A percentile compares a stretch with the other conserved stretches of the same genome.
Evolutionary conservation across 345 rosid species (phyloP).

Genomic region (Xanthoceras sorbifolium): DNA sequence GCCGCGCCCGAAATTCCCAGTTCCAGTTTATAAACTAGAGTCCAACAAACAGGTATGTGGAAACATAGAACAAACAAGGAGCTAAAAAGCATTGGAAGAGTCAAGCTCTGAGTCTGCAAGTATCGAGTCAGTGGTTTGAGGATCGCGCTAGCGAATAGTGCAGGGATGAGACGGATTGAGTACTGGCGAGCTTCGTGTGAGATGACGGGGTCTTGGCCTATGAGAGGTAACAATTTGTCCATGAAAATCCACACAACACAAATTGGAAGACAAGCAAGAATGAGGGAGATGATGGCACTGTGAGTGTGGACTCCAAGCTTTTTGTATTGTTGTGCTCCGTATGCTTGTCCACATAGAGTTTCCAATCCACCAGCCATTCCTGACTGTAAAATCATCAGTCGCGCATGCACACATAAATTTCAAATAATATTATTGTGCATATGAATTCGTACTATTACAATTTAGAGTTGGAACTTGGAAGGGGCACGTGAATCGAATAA

Average conservation of each 20-base stretch:
- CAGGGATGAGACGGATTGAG: slow-evolving; percentile 39
- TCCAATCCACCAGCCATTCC: slow-evolving; percentile 38
- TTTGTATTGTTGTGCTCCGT: slow-evolving; percentile 31
- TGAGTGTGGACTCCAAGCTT: slow-evolving; percentile 30
- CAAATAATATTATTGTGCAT: too few relatives aligned
- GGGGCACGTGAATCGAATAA: too few relatives aligned
- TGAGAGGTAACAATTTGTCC: slow-evolving; percentile 27
- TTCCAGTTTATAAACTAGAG: slow-evolving; percentile 32
- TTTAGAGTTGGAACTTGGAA: too few relatives aligned
- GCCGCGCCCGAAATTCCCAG: slow-evolving; percentile 45
- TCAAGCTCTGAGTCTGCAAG: slow-evolving; percentile 38
- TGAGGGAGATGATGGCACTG: slow-evolving; percentile 29
- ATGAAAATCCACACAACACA: slow-evolving; percentile 33
- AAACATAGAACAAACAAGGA: slow-evolving; percentile 27
- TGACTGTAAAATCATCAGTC: slow-evolving; percentile 23
- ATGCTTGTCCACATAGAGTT: slow-evolving; percentile 43
- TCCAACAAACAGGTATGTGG: slow-evolving; percentile 42
- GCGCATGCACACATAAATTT: background rate
- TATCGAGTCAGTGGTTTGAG: slow-evolving; percentile 35
- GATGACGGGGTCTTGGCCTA: slow-evolving; percentile 38
- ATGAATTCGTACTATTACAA: too few relatives aligned
- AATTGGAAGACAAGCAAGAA: slow-evolving; percentile 27
- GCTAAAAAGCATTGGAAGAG: slow-evolving; percentile 36
- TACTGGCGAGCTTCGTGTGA: slow-evolving; percentile 32
- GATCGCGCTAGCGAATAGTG: slow-evolving; percentile 25